Conservation (phyloP, 768 basidiomycete species). For the Russula virescens region DNA sequence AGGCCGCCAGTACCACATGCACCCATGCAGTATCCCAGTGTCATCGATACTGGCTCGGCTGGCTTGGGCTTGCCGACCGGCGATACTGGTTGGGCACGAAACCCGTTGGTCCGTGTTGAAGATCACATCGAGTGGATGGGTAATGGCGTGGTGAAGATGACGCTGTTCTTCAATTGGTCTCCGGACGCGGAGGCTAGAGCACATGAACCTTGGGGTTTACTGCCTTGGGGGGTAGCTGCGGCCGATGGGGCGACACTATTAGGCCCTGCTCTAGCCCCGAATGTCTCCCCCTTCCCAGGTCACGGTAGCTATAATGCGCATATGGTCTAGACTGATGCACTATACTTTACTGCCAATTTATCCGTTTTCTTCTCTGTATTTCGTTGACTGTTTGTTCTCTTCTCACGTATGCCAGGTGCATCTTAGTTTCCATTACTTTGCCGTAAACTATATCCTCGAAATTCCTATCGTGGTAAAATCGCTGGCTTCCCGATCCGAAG, state of each 20-base stretch:
- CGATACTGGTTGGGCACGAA: not conserved
- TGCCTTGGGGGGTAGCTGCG: not conserved
- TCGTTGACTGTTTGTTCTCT: not conserved
- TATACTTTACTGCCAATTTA: not conserved
- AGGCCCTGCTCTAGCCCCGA: not conserved
- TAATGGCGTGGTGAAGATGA: constrained; percentile 1
- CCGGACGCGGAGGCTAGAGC: constrained; percentile 2
- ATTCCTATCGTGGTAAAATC: not conserved
- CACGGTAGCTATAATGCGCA: not conserved
- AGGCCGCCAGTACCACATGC: not conserved
- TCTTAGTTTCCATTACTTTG: no score
- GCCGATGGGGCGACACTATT: not conserved
- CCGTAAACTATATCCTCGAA: not conserved
- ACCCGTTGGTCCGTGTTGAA: constrained; percentile 9
- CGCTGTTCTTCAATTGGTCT: constrained; percentile 12
- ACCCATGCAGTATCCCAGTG: not conserved
- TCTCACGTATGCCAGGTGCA: no score
- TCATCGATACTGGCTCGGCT: not conserved
- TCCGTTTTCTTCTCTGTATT: not conserved
- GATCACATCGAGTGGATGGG: constrained; percentile 5
- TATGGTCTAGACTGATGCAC: not conserved
- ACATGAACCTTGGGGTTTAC: not conserved
- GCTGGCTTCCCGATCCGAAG: not conserved
- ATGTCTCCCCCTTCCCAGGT: not conserved
- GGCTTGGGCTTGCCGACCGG: not conserved